Evolutionary conservation across 495 filamentous ascomycete species (phyloP).

Genomic region (Penicillium mononematosum): DNA sequence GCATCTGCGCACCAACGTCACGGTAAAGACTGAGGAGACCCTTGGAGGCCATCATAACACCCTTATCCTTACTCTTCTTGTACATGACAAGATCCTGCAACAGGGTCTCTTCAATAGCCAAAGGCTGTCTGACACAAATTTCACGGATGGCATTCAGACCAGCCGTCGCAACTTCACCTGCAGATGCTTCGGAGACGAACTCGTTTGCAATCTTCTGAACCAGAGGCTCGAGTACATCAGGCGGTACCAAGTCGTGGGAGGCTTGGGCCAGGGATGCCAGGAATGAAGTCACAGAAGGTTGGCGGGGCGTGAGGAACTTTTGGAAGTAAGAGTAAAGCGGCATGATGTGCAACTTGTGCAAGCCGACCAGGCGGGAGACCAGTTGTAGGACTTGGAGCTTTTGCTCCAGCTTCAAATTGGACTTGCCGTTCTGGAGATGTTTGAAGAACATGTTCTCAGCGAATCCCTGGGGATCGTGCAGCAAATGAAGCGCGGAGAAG

Average conservation of each 20-base stretch:
- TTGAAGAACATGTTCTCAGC: constrained; percentile 87
- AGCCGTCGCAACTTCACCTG: constrained; percentile 85
- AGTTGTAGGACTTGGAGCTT: constrained; percentile 86
- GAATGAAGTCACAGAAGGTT: constrained; percentile 91
- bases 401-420: constrained; percentile 84
- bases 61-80: constrained; percentile 95
- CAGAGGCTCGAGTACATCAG: constrained; percentile 88
- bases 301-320: constrained; percentile 82
- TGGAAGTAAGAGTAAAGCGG: constrained; percentile 83
- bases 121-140: constrained; percentile 84
- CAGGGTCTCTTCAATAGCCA: constrained; percentile 92
- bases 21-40: constrained; percentile 87
- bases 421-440: constrained; percentile 83
- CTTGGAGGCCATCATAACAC: constrained; percentile 94
- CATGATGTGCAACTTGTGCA: constrained; percentile 88
- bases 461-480: constrained; percentile 95
- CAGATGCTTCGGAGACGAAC: constrained; percentile 93
- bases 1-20: constrained; percentile 83
- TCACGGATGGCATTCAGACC: constrained; percentile 95
- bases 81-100: constrained; percentile 98
- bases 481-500: constrained; percentile 95
- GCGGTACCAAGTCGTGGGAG: constrained; percentile 86
- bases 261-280: constrained; percentile 90
- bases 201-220: constrained; percentile 96
- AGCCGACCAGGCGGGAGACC: constrained; percentile 82